phyloP scores from a whole-genome alignment of 352 stramenopile genomes.

The Aphanomyces cochlioides region DNA sequence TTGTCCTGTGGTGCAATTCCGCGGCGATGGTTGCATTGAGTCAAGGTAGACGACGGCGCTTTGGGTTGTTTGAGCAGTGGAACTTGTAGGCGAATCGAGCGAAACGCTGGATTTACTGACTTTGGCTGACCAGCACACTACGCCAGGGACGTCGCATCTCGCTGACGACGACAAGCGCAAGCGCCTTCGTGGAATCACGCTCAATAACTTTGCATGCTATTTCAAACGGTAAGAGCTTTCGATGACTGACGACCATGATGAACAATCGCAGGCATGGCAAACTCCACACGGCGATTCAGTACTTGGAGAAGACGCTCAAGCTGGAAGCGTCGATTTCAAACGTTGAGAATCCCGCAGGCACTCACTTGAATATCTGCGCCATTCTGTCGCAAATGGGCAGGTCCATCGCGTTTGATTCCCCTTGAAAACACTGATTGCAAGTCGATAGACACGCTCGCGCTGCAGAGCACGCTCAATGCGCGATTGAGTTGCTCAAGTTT shows the following conservation, averaged over 20 bases:
- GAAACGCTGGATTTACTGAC: constrained; percentile 36
- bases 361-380: constrained; percentile 57
- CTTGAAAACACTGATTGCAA: neutral
- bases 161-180: neutral
- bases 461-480: constrained; percentile 44
- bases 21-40: constrained; percentile 50
- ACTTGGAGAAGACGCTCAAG: constrained; percentile 19
- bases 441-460: constrained; percentile 38
- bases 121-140: constrained; percentile 56
- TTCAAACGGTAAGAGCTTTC: constrained; percentile 36
- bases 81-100: constrained; percentile 13
- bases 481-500: constrained; percentile 37
- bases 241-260: neutral
- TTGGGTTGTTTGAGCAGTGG: neutral
- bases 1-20: constrained; percentile 57
- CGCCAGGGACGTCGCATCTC: neutral
- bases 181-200: constrained; percentile 45
- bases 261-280: neutral
- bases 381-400: constrained; percentile 55
- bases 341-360: constrained; percentile 38
- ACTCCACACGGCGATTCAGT: constrained; percentile 13
- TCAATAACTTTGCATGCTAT: constrained; percentile 71
- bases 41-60: constrained; percentile 1
- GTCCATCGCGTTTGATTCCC: neutral
- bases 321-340: constrained; percentile 1